These are phyloP conservation scores for Dendrocalamus sinicus DNA, from an alignment of 176 grass and related monocot species.

Conservation along the genomic window DNA sequence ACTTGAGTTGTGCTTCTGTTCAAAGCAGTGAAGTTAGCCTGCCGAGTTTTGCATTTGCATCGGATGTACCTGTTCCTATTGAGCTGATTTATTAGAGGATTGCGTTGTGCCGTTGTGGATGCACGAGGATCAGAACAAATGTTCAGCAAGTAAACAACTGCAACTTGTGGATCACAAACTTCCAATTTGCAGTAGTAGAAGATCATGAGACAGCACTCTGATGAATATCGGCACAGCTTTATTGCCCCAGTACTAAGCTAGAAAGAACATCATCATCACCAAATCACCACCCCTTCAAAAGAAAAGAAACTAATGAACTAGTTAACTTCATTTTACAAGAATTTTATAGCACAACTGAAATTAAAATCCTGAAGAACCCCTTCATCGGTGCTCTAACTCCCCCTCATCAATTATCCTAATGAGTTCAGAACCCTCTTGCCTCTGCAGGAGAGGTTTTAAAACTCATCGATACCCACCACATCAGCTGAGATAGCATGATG, in stretches of 20 bases:
- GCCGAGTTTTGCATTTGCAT: neutral
- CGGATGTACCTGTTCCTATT: neutral
- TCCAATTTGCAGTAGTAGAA: neutral
- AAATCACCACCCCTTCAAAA: conserved; percentile 21
- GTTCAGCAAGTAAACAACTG: neutral
- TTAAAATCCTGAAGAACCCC: neutral
- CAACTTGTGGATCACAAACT: neutral
- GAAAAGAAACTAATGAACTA: neutral
- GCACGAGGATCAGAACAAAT: neutral
- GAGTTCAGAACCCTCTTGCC: no score
- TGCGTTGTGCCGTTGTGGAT: no score
- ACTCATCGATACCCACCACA: conserved; percentile 11
- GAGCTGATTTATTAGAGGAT: no score
- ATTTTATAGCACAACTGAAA: neutral
- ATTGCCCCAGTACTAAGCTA: neutral
- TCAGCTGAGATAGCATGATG: conserved; percentile 14
- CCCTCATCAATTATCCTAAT: no score
- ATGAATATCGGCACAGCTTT: neutral
- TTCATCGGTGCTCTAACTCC: no score
- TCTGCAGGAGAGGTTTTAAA: conserved; percentile 3
- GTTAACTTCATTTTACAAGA: neutral
- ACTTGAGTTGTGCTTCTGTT: neutral
- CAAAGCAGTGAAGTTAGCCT: neutral
- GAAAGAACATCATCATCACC: neutral
- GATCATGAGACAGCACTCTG: neutral